Evolutionary conservation across 306 rosid genomes (phyloP).

Genomic region (Vachellia pachyceras): DNA sequence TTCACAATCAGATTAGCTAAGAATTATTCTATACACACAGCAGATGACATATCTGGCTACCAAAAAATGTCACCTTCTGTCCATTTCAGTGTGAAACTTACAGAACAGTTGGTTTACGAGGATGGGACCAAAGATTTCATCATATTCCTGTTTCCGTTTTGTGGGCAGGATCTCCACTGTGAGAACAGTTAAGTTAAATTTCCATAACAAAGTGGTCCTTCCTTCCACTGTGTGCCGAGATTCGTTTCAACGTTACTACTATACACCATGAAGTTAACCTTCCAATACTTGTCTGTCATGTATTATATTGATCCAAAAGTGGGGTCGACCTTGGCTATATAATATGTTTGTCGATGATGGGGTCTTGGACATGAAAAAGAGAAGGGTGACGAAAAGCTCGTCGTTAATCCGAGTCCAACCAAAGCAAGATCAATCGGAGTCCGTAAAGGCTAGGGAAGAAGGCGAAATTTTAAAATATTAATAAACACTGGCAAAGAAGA

Average conservation of each 20-base stretch:
- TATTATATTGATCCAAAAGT: not conserved
- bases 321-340: constrained; percentile 27
- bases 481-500: not conserved
- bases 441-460: constrained; percentile 3
- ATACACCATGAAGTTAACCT: not conserved
- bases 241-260: no score
- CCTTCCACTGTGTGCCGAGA: no score
- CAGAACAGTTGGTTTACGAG: constrained; percentile 29
- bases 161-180: not conserved
- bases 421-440: constrained; percentile 56
- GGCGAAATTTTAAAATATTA: not conserved
- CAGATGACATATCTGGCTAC: not conserved
- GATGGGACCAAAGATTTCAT: constrained; percentile 23
- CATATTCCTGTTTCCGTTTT: not conserved
- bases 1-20: not conserved
- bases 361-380: constrained; percentile 56
- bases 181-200: constrained; percentile 27
- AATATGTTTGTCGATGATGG: not conserved
- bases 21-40: not conserved
- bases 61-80: not conserved
- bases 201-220: constrained; percentile 23
- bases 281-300: not conserved
- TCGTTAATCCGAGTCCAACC: constrained; percentile 54
- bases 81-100: constrained; percentile 20
- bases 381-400: constrained; percentile 64